Evolutionary conservation across 495 filamentous ascomycete genomes (phyloP).

Genomic region (Aspergillus bertholletiae): DNA sequence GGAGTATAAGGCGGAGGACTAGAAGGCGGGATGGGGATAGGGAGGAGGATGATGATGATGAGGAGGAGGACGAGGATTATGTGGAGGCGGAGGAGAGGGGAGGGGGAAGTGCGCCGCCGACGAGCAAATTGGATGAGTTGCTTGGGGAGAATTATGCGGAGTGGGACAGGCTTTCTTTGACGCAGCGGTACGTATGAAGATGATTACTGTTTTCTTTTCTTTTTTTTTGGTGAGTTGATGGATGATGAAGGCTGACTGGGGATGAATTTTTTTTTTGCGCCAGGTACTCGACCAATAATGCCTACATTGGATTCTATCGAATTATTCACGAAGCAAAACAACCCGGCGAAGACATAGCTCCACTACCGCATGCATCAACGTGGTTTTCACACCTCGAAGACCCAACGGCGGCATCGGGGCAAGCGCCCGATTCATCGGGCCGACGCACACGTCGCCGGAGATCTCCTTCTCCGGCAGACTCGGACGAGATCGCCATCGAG

Average conservation of each 20-base stretch:
- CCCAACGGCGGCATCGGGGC: too few relatives aligned
- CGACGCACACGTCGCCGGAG: constrained; percentile 20
- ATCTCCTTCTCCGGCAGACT: constrained; percentile 37
- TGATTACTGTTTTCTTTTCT: neutral
- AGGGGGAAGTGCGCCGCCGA: constrained; percentile 20
- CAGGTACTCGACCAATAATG: constrained; percentile 71
- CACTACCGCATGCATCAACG: constrained; percentile 62
- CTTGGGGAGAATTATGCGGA: constrained; percentile 21
- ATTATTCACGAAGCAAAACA: constrained; percentile 74
- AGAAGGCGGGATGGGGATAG: constrained; percentile 18
- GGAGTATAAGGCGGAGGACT: constrained; percentile 16
- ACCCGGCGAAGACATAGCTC: constrained; percentile 56
- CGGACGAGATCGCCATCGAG: constrained; percentile 72
- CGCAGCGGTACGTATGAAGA: constrained; percentile 28
- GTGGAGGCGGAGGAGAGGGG: constrained; percentile 23
- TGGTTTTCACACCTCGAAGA: constrained; percentile 65
- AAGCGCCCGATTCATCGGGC: constrained; percentile 6
- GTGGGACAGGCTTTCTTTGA: constrained; percentile 35
- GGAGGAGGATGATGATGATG: constrained; percentile 18
- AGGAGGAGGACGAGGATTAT: constrained; percentile 23
- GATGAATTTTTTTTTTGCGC: too few relatives aligned
- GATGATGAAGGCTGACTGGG: neutral
- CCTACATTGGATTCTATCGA: constrained; percentile 74
- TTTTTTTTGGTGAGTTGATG: too few relatives aligned
- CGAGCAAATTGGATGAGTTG: constrained; percentile 24